Base-by-base conservation (phyloP, 345 rosid species). In the Geranium brycei region DNA sequence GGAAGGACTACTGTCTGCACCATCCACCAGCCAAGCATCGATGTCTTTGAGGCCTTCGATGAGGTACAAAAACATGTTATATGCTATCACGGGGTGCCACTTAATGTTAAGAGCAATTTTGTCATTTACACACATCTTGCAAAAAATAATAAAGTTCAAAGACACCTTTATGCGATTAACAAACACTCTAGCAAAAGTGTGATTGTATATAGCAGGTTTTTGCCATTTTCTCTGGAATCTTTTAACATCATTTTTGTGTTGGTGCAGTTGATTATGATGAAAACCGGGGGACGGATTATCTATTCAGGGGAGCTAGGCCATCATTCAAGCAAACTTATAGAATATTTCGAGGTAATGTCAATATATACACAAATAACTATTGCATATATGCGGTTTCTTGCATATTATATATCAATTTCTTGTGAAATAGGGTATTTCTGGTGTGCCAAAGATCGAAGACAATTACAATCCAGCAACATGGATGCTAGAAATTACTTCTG, bases 211-310 rank as follows among this genome's bases (percentile, higher is more conserved):
- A 23, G 28, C 28, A 23, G 28, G 28, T 23, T 23, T 23, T 23
- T 23, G 28, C 28, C 28, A 23, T 23, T 23, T 23, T 23, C 28
- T 23, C 28, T 23, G 28, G 14, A 2, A 31, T 6, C 19, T 17
- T 17, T n/a, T 61, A 1, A 2, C 38, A 1, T 2, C 30, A 28
- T 13, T 60, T 23, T n/a, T 63, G 23, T 1, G 18, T 31, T 28
- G 15, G 31, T 64, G 71, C 69, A 74, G 78, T 31, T 74, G 51
- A 66, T 74, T 60, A 59, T 74, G 32, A 59, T 74, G 71, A 70
- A 70, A 69, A 38, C 17, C 1, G 78, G 78, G 28, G 78, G 78
- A 10, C 64, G 31, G 18, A 58, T 74, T 0, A 74, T 74, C 28
- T 69, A 74, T 53, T 62, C 67, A 3, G 74, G 78, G 53, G 18